These are phyloP conservation scores for Syzygium aqueum DNA, from an alignment of 345 rosid genomes.

Conservation along the genomic window DNA sequence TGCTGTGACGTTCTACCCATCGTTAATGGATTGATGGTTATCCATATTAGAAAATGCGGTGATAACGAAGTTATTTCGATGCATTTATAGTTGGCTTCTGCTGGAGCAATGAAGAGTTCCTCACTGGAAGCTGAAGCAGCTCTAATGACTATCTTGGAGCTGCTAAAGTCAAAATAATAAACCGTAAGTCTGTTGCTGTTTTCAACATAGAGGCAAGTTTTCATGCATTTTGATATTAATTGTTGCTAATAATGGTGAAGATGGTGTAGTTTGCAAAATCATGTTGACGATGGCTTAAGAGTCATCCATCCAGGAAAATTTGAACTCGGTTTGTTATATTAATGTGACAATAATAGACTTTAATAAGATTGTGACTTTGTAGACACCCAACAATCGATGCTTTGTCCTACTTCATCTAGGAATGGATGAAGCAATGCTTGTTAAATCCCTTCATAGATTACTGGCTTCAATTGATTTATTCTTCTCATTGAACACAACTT, in stretches of 20 bases:
- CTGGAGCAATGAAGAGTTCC: not conserved
- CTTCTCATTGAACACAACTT: not conserved
- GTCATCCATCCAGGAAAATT: not conserved
- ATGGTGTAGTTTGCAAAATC: not conserved
- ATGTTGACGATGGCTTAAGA: not conserved
- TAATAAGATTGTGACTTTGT: not conserved
- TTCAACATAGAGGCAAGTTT: not conserved
- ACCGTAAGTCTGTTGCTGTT: not conserved
- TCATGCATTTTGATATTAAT: not conserved
- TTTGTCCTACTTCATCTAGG: not conserved
- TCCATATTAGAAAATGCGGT: slow-evolving; percentile 50
- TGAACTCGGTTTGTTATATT: not conserved
- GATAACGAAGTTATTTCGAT: slow-evolving; percentile 51
- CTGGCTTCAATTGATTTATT: not conserved
- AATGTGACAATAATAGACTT: not conserved
- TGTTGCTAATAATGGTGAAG: not conserved
- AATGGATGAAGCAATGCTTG: not conserved
- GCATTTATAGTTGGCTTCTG: slow-evolving; percentile 2
- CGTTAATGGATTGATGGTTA: slow-evolving; percentile 38
- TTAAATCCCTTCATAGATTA: not conserved
- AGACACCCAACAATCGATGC: not conserved
- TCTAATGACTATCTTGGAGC: not conserved
- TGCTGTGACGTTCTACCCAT: slow-evolving; percentile 50
- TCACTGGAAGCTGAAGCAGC: not conserved
- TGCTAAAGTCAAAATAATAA: not conserved